Base-by-base conservation (phyloP, 2,329 filamentous ascomycete species). In the Didymella glomerata region DNA sequence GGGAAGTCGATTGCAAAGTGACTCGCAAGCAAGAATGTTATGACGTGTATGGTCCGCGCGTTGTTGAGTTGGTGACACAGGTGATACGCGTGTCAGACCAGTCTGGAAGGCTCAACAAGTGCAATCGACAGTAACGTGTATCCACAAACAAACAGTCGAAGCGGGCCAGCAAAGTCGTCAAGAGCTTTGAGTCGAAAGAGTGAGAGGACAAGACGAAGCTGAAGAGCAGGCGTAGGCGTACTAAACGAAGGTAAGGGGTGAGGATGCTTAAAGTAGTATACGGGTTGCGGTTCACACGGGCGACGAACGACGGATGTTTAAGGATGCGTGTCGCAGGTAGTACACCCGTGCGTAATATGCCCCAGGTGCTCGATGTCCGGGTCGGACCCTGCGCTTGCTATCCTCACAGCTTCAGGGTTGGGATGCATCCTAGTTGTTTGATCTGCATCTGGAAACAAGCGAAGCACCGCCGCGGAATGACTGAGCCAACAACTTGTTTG, bases 401-500 rank as follows among this genome's bases (percentile, higher is more conserved):
- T 56, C 54, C 32, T 61, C 48, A 54, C 63, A 60, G 62, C 54
- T 54, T 57, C 56, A 62, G 52, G 36, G 48, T 45, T 28, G 53
- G 53, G 57, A 55, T 53, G 48, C 48, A 45, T 52, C 49, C 48
- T 25, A 30, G 57, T 60, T 47, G 70, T 73, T 66, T 73, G 70
- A 73, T 73, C 70, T 62, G 48, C 68, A 46, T 51, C 50, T 53
- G 47, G 64, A 68, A 72, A 69, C 67, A 69, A 66, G 68, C 63
- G 65, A 64, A 57, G 32, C 40, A 38, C 38, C 54, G 65, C 63
- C 63, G 60, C 66, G 53, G 57, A 58, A 56, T 63, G 54, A 67
- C 63, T 65, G 57, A 42, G 38, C 28, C 36, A 18, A 24, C 55
- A 58, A 30, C 44, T 49, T 45, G 38, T 32, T 45, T 45, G 49